Conservation (phyloP, 441 rosid species). For the Pelargonium citronellum region DNA sequence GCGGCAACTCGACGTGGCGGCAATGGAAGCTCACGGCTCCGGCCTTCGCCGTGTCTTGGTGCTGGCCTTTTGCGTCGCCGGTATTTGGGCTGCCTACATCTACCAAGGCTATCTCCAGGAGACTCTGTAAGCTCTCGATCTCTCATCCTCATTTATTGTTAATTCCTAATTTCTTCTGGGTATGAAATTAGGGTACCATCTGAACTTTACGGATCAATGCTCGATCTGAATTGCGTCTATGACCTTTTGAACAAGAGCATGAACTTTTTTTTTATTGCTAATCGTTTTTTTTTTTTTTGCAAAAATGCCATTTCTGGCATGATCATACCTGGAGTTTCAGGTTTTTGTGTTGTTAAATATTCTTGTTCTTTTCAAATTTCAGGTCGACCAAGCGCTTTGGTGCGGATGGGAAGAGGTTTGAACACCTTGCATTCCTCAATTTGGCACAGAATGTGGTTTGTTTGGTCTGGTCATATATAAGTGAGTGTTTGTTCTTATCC, state of each 20-base stretch:
- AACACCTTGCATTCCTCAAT: slow-evolving; percentile 79
- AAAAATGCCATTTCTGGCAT: neutral
- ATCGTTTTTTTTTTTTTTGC: neutral
- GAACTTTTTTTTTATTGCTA: neutral
- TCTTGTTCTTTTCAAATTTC: neutral
- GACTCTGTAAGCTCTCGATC: slow-evolving; percentile 52
- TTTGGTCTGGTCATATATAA: slow-evolving; percentile 72
- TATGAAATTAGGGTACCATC: neutral
- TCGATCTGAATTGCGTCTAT: neutral
- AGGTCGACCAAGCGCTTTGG: slow-evolving; percentile 92
- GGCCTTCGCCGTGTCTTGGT: slow-evolving; percentile 62
- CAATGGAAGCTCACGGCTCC: slow-evolving; percentile 59
- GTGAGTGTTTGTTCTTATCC: slow-evolving; percentile 36
- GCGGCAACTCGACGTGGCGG: slow-evolving; percentile 18
- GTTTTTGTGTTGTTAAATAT: neutral
- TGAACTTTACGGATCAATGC: neutral
- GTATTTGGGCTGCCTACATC: slow-evolving; percentile 93
- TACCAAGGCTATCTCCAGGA: slow-evolving; percentile 96
- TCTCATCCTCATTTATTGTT: neutral
- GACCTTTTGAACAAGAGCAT: too few relatives aligned
- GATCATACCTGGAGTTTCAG: too few relatives aligned
- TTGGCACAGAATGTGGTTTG: slow-evolving; percentile 83
- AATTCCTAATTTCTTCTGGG: neutral
- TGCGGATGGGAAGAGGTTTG: slow-evolving; percentile 73
- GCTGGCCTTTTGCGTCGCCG: slow-evolving; percentile 78